Evolutionary conservation across 805 yeast genomes (phyloP), one percentile per base, ranked within the genome.

Genomic region (Allodekkera sacchari): DNA sequence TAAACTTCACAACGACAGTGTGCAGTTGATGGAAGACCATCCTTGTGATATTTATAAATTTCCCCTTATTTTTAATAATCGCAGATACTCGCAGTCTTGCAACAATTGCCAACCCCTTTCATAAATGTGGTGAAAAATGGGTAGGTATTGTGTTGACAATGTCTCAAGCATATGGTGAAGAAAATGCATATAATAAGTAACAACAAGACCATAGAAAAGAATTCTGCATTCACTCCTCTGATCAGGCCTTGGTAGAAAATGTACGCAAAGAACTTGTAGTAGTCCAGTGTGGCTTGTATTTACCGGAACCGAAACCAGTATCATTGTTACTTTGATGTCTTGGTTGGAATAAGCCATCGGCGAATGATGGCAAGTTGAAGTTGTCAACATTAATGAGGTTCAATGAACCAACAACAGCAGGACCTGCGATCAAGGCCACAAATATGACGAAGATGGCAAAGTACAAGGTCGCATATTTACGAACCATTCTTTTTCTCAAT

Each of bases 401-500:
- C 30, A 69, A 38, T 30, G 68, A 63, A 33, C 71, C 61, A 28
- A 84, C 74, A 18, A 89, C 97, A 22, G 95, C 95, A 43, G 99
- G 98, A 27, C 92, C 96, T 42, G 77, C 80, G 52, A 92, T 77
- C 57, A 89, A 61, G 29, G 71, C 79, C 43, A 77, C 74, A 48
- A 87, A 87, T 38, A 85, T 52, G 30, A 74, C 54, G 48, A 94
- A 63, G 40, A 92, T 64, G 35, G 63, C 47, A 50, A 84, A 76
- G 72, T 78, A 92, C 56, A 94, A 66, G 8, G 83, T 61, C 41
- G 94, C 77, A 69, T 92, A 92, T 64, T 85, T 87, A 63, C 83
- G 78, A 22, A 92, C 95, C 94, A 92, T 89, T 68, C 98, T 80
- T 81, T 82, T 85, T 62, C 98, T 82, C 61, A 88, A 77, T 65